These are phyloP conservation scores for Trametes meyenii DNA, from an alignment of 768 basidiomycete genomes.

Conservation along the genomic window DNA sequence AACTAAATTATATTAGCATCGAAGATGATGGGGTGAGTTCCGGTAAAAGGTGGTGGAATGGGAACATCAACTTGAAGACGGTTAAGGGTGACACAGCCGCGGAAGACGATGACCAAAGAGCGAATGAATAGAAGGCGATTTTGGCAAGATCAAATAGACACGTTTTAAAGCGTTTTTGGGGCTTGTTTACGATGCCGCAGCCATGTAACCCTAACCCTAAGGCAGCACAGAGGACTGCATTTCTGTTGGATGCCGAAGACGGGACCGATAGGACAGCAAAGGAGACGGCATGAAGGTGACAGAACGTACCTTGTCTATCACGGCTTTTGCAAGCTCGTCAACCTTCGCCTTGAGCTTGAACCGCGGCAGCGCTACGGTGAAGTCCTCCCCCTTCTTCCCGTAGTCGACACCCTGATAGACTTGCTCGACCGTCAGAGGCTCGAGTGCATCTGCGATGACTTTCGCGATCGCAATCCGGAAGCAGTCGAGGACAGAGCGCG, in stretches of 20 bases:
- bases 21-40: too few relatives aligned
- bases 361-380: conserved; percentile 88
- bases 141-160: too few relatives aligned
- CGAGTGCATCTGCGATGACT: conserved; percentile 65
- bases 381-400: conserved; percentile 93
- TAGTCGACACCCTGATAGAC: conserved; percentile 86
- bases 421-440: conserved; percentile 68
- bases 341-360: conserved; percentile 85
- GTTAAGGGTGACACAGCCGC: too few relatives aligned
- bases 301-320: conserved; percentile 62
- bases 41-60: neutral
- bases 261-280: neutral
- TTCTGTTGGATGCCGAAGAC: neutral
- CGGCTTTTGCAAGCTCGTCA: conserved; percentile 73
- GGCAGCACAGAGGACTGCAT: too few relatives aligned
- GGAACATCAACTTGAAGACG: too few relatives aligned
- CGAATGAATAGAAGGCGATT: too few relatives aligned
- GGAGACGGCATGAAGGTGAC: neutral
- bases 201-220: too few relatives aligned
- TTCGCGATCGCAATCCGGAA: conserved; percentile 85
- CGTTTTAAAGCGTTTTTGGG: too few relatives aligned
- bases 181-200: too few relatives aligned
- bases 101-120: too few relatives aligned
- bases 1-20: conserved; percentile 54
- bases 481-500: conserved; percentile 67